Evolutionary conservation across 2,329 filamentous ascomycete genomes (phyloP), one percentile per base, ranked within the genome.

Genomic region (Colletotrichum horii): DNA sequence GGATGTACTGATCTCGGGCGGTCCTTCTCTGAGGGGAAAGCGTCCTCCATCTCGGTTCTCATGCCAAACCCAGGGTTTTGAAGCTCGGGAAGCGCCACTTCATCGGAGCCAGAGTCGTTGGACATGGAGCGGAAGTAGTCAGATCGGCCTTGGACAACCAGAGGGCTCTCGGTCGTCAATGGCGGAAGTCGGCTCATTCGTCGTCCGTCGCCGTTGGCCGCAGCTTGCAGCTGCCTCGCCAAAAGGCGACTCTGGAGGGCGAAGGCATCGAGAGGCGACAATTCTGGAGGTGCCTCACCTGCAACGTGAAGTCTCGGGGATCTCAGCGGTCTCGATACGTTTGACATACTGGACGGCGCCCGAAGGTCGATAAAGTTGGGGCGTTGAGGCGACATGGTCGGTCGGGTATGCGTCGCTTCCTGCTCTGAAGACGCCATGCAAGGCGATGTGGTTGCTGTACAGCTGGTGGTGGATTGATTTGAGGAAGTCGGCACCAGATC

Each of bases 261-360:
- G 83, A 99, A 97, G 64, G 96, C 96, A 89, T 99, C 97, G 78
- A 99, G 91, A 14, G 97, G 97, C 9, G 97, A 98, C 72, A 98
- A 89, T 68, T 97, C 94, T 7, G 97, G 97, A 24, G 97, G 96
- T 2, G 94, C 91, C 80, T 96, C 94, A 77, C 95, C 95, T 73
- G 94, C 94, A 73, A 94, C 89, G 83, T 96, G 94, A 75, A 95
- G 87, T 77, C 94, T 93, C 56, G 94, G 94, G n/a, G 94, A 96
- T 78, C 89, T 88, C 38, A 93, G 84, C n/a, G 91, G 90, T 70
- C 88, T 89, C 22, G 89, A 87, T 69, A 87, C 81, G 14, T 85
- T 79, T 66, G 86, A 86, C 26, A 81, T 78, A 70, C 84, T 83
- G 19, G 90, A 91, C 30, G 88, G 85, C 71, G 91, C 89, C 82